Evolutionary conservation across 805 yeast species (phyloP).

Genomic region (Teunomyces gatunensis): DNA sequence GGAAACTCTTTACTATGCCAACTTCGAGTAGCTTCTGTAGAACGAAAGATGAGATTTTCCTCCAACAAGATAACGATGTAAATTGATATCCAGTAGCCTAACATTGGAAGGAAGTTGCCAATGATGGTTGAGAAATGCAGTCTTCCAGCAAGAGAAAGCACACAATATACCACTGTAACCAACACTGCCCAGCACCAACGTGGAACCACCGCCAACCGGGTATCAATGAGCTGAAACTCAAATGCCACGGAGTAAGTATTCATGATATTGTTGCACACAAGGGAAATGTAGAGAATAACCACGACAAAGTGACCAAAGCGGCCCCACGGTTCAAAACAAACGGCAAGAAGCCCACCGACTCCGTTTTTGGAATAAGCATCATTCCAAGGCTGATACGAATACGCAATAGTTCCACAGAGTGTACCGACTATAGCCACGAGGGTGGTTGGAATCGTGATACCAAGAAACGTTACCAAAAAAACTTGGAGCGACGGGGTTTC

Average conservation of each 20-base stretch:
- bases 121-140: slow-evolving; percentile 68
- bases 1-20: slow-evolving; percentile 4
- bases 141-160: slow-evolving; percentile 74
- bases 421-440: slow-evolving; percentile 76
- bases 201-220: slow-evolving; percentile 57
- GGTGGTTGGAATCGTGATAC: slow-evolving; percentile 52
- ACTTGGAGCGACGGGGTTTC: slow-evolving; percentile 23
- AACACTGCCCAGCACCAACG: slow-evolving; percentile 74
- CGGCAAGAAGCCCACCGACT: slow-evolving; percentile 70
- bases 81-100: slow-evolving; percentile 87
- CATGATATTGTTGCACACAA: slow-evolving; percentile 77
- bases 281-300: slow-evolving; percentile 65
- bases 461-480: slow-evolving; percentile 27
- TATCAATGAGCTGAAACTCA: slow-evolving; percentile 64
- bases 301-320: slow-evolving; percentile 76
- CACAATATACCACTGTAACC: slow-evolving; percentile 60
- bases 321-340: slow-evolving; percentile 70
- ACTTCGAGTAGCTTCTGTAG: not conserved
- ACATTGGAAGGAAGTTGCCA: slow-evolving; percentile 84
- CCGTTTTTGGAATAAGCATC: slow-evolving; percentile 56
- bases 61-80: slow-evolving; percentile 69
- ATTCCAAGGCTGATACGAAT: slow-evolving; percentile 54
- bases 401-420: slow-evolving; percentile 66
- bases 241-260: slow-evolving; percentile 82
- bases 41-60: slow-evolving; percentile 70